Base-by-base conservation (phyloP, 495 filamentous ascomycete genomes). In the Penicillium pancosmium region DNA sequence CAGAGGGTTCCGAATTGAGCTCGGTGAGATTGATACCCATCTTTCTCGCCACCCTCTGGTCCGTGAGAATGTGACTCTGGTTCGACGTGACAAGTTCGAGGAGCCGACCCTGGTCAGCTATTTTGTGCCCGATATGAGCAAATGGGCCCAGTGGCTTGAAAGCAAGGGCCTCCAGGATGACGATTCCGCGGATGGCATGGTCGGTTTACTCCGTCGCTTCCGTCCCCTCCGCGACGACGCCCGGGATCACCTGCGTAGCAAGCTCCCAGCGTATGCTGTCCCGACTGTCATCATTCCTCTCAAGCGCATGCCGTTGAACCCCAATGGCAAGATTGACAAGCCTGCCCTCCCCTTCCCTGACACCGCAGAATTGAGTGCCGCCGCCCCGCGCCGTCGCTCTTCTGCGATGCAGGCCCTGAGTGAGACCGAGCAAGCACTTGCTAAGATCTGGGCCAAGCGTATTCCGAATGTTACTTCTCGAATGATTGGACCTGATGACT, bases 291-390 rank as follows among this genome's bases (percentile, higher is more conserved):
- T 92, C 59, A 90, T 98, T 31, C 85, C 90, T 2, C 84, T 98
- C 21, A 81, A 82, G 51, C 87, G 87, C 41, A 82, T 97, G 53
- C 93, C 93, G 0, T 78, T 98, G 27, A 97, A 96, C 73, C 93
- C 93, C 13, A 97, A 97, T 63, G 93, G 92, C 59, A 98, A 97
- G 77, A 86, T 96, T 47, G 94, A 98, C 68, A 91, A 88, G 73
- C 91, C 91, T 6, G 88, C 87, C 1, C 80, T 98, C 43, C 94
- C 94, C 0, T 97, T 96, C 84, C 94, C 94, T 0, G 90, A 93
- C 69, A 86, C 85, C 11, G 82, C 82, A 4, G 86, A 91, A 58
- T 69, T 79, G 48, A 72, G 66, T 59, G 69, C 73, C 5, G 75
- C 69, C 25, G 77, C 71, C 21, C 73, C 71, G 25, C 70, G 65